Base-by-base conservation (phyloP, 441 rosid species). In the Adansonia grandidieri region DNA sequence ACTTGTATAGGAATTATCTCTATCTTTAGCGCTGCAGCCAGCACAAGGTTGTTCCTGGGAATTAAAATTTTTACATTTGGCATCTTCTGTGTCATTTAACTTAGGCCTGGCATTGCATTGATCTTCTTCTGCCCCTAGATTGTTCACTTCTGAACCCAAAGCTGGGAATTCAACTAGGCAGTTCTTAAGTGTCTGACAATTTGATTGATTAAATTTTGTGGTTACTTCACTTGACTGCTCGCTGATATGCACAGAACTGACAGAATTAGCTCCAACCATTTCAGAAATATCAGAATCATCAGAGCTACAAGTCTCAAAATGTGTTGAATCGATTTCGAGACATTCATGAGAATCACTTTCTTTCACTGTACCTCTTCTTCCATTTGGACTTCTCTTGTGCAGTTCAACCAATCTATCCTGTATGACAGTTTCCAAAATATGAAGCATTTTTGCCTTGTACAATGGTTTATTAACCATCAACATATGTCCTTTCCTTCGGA, bases 381-480 rank as follows among this genome's bases (percentile, higher is more conserved):
- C 83, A 84, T 58, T 82, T 9, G 78, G 69, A 75, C 81, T 77
- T 79, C 82, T 85, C 82, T 81, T 88, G 37, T 87, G 83, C 66
- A 56, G 73, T 68, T 88, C 89, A 9, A 48, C 71, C 45, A 79
- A 74, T 61, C 80, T 82, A 78, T 89, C 93, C 80, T 89, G 91
- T n/a, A 91, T 72, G 17, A 88, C 89, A 65, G 94, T 85, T 56
- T 92, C 97, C 83, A 96, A 80, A 80, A 96, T 89, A 77, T 93
- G 94, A 58, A 93, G 80, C 99, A 96, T 96, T 76, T 96, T 96
- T 5, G 97, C 86, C 85, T 91, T 96, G 90, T 94, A 96, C 11
- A 96, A 83, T 0, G 99, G 99, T 83, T 93, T 96, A 80, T 91
- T 93, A 64, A 91, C 88, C 94, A 96, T 91, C 83, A 93, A 48